Evolutionary conservation across 306 rosid genomes (phyloP).

Genomic region (Heteromeles arbutifolia): DNA sequence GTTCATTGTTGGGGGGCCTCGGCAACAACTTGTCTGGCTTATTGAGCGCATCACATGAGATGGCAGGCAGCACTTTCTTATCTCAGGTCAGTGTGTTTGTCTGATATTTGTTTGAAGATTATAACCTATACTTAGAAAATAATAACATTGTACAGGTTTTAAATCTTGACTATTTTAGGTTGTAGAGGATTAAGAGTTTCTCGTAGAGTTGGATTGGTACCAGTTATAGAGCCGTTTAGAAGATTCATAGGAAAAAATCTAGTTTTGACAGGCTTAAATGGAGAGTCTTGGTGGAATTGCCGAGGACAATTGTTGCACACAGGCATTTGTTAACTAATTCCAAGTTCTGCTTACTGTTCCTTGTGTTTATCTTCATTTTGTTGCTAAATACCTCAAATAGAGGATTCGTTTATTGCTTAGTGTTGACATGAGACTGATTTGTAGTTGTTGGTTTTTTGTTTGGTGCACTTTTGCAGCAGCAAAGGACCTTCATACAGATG

Average conservation of each 20-base stretch:
- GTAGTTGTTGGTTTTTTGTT: not conserved
- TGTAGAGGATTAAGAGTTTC: not conserved
- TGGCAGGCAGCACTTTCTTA: slow-evolving; percentile 35
- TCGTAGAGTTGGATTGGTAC: not conserved
- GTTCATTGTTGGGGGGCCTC: slow-evolving; percentile 53
- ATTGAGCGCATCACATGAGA: slow-evolving; percentile 38
- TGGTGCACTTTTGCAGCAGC: slow-evolving; percentile 44
- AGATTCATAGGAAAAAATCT: not conserved
- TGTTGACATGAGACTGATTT: not conserved
- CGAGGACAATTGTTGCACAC: too few species aligned
- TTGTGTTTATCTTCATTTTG: not conserved
- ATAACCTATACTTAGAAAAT: not conserved
- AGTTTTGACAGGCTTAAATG: not conserved
- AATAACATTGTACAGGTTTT: not conserved
- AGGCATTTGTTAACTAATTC: too few species aligned
- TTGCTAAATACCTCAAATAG: not conserved
- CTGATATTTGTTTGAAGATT: not conserved
- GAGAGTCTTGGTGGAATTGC: too few species aligned
- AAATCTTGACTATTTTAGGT: not conserved
- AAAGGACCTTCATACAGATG: slow-evolving; percentile 82
- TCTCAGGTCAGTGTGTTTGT: slow-evolving; percentile 48
- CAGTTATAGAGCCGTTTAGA: not conserved
- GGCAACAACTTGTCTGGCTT: slow-evolving; percentile 40
- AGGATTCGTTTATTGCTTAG: not conserved
- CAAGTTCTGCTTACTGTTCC: not conserved